These are phyloP conservation scores for Gentiana macrophylla DNA, from an alignment of 257 asterid species.

Conservation along the genomic window DNA sequence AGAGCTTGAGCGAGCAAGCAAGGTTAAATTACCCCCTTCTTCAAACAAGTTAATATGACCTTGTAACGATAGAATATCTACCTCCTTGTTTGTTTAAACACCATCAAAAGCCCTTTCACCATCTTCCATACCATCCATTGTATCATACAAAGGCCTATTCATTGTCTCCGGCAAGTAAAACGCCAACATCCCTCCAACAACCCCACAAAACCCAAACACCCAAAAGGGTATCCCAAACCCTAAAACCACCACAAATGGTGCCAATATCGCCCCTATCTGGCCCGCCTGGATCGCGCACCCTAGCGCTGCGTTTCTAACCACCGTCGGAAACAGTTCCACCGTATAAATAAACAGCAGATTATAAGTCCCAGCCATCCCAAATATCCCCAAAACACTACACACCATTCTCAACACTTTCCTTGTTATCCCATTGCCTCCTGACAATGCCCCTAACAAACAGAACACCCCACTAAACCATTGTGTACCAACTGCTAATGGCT, in stretches of 20 bases:
- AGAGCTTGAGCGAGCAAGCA: too few relatives aligned
- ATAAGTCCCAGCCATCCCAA: constrained; percentile 91
- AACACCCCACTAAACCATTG: constrained; percentile 64
- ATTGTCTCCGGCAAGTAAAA: constrained; percentile 70
- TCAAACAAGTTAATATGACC: too few relatives aligned
- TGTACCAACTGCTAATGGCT: constrained; percentile 66
- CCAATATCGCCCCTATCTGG: constrained; percentile 74
- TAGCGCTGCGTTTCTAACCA: constrained; percentile 76
- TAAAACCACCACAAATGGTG: constrained; percentile 65
- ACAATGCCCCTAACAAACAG: constrained; percentile 41
- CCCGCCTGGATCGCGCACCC: constrained; percentile 88
- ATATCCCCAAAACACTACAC: constrained; percentile 59
- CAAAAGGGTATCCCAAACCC: constrained; percentile 56
- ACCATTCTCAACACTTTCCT: constrained; percentile 35
- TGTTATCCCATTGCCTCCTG: constrained; percentile 20
- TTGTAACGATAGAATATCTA: not conserved
- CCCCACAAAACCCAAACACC: constrained; percentile 61
- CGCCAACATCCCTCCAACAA: constrained; percentile 57
- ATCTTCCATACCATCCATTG: constrained; percentile 64
- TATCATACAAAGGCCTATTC: constrained; percentile 62
- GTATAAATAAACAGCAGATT: constrained; percentile 67
- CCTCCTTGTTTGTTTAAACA: not conserved
- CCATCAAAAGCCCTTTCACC: constrained; percentile 23
- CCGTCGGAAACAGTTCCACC: constrained; percentile 74
- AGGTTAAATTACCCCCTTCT: too few relatives aligned